phyloP scores from a whole-genome alignment of 495 filamentous ascomycete genomes.

The Hypoxylon lienhwacheense region DNA sequence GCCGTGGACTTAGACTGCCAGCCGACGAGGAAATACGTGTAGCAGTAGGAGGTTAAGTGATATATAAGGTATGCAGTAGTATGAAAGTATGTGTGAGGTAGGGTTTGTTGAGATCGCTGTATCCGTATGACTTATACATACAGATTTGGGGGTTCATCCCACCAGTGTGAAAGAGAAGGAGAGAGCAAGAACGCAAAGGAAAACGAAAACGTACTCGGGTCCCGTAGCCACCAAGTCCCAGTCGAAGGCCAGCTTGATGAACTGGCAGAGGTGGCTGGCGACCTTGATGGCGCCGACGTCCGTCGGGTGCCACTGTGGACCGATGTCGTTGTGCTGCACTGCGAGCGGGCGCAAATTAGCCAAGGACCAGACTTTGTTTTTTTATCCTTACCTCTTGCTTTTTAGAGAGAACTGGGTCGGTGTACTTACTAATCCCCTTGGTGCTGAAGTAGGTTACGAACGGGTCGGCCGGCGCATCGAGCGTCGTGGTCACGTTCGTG shows the following conservation, averaged over 20 bases:
- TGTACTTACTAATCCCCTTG: slow-evolving; percentile 51
- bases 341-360: neutral
- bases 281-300: slow-evolving; percentile 70
- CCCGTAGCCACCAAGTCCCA: slow-evolving; percentile 65
- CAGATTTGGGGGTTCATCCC: too few species aligned
- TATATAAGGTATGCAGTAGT: too few species aligned
- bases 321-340: slow-evolving; percentile 70
- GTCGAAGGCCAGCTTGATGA: slow-evolving; percentile 52
- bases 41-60: too few species aligned
- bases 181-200: neutral
- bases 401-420: neutral
- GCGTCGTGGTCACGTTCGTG: slow-evolving; percentile 44
- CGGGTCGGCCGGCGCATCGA: slow-evolving; percentile 42
- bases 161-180: neutral
- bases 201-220: slow-evolving; percentile 50
- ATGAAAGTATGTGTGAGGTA: too few species aligned
- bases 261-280: slow-evolving; percentile 66
- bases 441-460: slow-evolving; percentile 73
- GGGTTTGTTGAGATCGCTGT: too few species aligned
- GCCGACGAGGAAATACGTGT: too few species aligned
- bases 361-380: neutral
- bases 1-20: neutral
- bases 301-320: slow-evolving; percentile 64
- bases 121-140: too few species aligned
- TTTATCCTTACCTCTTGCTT: neutral